A percentile compares a stretch with the other conserved stretches of the same genome.
These are phyloP conservation scores for Musa troglodytarum DNA, from an alignment of 176 grass and related monocot genomes.

Conservation along the genomic window DNA sequence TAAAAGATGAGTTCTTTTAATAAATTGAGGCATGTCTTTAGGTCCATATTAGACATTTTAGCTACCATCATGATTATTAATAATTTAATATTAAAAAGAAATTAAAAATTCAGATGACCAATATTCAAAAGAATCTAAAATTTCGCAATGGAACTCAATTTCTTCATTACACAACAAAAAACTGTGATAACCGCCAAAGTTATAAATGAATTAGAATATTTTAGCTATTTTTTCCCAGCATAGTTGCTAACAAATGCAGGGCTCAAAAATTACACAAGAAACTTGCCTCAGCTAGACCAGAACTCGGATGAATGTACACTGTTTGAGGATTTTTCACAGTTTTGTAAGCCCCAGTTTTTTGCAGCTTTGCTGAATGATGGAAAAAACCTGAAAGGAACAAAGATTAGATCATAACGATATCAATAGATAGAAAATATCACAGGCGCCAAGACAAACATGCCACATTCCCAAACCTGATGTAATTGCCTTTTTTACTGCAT, in stretches of 20 bases:
- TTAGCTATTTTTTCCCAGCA: background rate
- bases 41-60: background rate
- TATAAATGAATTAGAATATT: background rate
- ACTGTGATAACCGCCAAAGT: too few species aligned
- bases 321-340: slow-evolving; percentile 86
- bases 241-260: too few species aligned
- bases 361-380: slow-evolving; percentile 78
- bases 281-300: slow-evolving; percentile 78
- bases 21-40: background rate
- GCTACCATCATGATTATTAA: background rate
- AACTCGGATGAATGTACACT: slow-evolving; percentile 80
- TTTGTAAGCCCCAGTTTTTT: slow-evolving; percentile 82
- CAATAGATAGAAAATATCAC: slow-evolving; percentile 3
- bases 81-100: too few species aligned
- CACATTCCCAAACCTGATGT: slow-evolving; percentile 53
- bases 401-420: background rate
- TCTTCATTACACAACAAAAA: too few species aligned
- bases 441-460: background rate
- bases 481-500: slow-evolving; percentile 75
- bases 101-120: background rate
- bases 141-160: background rate
- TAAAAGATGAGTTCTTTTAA: background rate
- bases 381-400: slow-evolving; percentile 62
- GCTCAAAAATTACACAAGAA: background rate
- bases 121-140: background rate